Percentiles rank a stretch among this genome's conserved stretches.
Evolutionary conservation across 139 green algal species (phyloP).

Genomic region (Chlamydomonas asymmetrica): DNA sequence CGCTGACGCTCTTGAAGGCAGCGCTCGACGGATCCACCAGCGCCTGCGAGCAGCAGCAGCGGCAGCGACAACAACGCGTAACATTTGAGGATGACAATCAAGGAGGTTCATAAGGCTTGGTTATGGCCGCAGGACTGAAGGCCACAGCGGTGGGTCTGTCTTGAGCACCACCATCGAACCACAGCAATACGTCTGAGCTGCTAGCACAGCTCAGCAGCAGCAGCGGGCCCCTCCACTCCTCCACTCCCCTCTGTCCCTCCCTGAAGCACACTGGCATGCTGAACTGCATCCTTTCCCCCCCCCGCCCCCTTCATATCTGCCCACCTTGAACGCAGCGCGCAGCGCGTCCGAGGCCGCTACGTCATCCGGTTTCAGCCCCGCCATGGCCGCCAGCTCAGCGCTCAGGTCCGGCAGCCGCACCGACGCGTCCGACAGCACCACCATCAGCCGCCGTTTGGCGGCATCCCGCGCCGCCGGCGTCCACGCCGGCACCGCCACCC

Average conservation of each 20-base stretch:
- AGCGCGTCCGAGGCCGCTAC: slow-evolving; percentile 17
- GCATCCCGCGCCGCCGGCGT: slow-evolving; percentile 13
- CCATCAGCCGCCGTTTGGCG: slow-evolving; percentile 53
- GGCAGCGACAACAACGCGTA: not conserved
- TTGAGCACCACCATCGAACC: too few relatives aligned
- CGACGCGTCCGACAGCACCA: slow-evolving; percentile 61
- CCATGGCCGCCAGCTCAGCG: slow-evolving; percentile 47
- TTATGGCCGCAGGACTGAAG: too few relatives aligned
- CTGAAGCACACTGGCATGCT: too few relatives aligned
- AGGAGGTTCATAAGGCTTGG: too few relatives aligned
- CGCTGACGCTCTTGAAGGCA: slow-evolving; percentile 46
- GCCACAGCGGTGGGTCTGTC: too few relatives aligned
- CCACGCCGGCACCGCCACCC: slow-evolving; percentile 14
- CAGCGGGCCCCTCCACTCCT: too few relatives aligned
- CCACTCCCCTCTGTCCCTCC: too few relatives aligned
- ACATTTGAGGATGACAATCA: not conserved
- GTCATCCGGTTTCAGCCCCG: slow-evolving; percentile 16
- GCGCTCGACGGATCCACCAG: slow-evolving; percentile 30
- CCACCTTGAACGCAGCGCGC: slow-evolving; percentile 19
- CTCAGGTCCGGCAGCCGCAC: slow-evolving; percentile 64
- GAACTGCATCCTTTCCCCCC: too few relatives aligned
- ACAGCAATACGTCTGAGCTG: too few relatives aligned
- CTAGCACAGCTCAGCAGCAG: too few relatives aligned
- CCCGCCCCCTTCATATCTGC: too few relatives aligned
- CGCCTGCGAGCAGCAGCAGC: not conserved